Evolutionary conservation across 306 rosid species (phyloP).

Genomic region (Rosa multiflora): DNA sequence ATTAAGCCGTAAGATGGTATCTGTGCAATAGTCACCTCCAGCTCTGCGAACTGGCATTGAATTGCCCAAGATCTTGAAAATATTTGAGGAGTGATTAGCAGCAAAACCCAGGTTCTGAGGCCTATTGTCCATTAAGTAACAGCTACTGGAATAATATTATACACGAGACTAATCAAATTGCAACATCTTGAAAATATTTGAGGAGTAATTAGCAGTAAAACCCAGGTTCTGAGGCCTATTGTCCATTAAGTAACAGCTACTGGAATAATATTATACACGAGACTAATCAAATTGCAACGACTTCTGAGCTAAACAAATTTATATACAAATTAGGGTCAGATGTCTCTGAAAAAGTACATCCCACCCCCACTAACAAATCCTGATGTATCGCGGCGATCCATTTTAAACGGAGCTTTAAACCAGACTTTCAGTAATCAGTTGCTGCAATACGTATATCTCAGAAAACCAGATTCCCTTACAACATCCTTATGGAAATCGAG

Average conservation of each 20-base stretch:
- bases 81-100: constrained; percentile 59
- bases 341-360: constrained; percentile 39
- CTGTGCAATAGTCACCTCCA: constrained; percentile 46
- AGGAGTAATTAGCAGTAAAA: constrained; percentile 44
- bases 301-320: constrained; percentile 39
- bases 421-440: constrained; percentile 38
- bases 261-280: constrained; percentile 35
- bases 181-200: too few relatives aligned
- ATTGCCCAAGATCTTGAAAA: constrained; percentile 57
- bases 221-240: constrained; percentile 56
- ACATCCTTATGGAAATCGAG: constrained; percentile 30
- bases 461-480: constrained; percentile 35
- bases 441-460: constrained; percentile 39
- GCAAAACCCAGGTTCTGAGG: constrained; percentile 57
- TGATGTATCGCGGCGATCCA: constrained; percentile 97
- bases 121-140: constrained; percentile 63
- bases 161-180: constrained; percentile 35
- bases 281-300: constrained; percentile 34
- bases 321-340: constrained; percentile 62
- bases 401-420: constrained; percentile 38
- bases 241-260: constrained; percentile 59
- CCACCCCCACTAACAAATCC: constrained; percentile 99
- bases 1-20: constrained; percentile 71
- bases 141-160: constrained; percentile 31
- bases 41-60: constrained; percentile 47